These are phyloP conservation scores for Cryptosporidium sp. DNA, from an alignment of 169 alveolate species.

Conservation along the genomic window DNA sequence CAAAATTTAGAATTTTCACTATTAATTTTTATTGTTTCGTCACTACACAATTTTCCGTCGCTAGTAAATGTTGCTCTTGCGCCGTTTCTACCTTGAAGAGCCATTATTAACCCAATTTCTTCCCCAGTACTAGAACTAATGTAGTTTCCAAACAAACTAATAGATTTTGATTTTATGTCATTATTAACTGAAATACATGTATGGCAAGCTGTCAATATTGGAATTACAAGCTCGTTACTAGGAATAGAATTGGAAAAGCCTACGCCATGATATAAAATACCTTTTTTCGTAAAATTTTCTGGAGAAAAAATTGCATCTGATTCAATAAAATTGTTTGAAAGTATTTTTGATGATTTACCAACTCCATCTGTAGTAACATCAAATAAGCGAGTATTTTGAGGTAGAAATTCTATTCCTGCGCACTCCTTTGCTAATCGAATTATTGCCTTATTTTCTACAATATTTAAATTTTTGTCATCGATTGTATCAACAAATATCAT, in stretches of 20 bases:
- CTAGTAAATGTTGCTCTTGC: constrained; percentile 59
- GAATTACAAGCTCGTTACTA: constrained; percentile 29
- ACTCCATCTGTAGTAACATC: constrained; percentile 21
- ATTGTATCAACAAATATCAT: constrained; percentile 41
- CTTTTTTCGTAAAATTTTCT: constrained; percentile 29
- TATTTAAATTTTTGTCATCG: neutral
- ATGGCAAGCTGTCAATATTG: constrained; percentile 44
- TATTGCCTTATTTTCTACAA: constrained; percentile 12
- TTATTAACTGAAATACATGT: constrained; percentile 35
- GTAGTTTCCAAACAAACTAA: constrained; percentile 25
- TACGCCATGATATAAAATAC: constrained; percentile 32
- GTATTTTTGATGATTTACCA: neutral
- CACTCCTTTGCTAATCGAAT: constrained; percentile 48
- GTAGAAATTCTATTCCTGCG: constrained; percentile 60
- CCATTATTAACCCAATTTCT: constrained; percentile 58
- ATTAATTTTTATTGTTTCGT: neutral
- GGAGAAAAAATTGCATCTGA: constrained; percentile 54
- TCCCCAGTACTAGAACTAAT: constrained; percentile 49
- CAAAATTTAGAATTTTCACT: constrained; percentile 7
- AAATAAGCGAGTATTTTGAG: constrained; percentile 24
- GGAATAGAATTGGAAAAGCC: constrained; percentile 31
- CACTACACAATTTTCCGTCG: constrained; percentile 67
- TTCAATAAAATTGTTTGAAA: constrained; percentile 40
- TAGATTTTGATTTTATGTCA: neutral
- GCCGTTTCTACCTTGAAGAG: constrained; percentile 64